phyloP scores from a whole-genome alignment of 2,329 filamentous ascomycete genomes.

The Thelonectria rubi region DNA sequence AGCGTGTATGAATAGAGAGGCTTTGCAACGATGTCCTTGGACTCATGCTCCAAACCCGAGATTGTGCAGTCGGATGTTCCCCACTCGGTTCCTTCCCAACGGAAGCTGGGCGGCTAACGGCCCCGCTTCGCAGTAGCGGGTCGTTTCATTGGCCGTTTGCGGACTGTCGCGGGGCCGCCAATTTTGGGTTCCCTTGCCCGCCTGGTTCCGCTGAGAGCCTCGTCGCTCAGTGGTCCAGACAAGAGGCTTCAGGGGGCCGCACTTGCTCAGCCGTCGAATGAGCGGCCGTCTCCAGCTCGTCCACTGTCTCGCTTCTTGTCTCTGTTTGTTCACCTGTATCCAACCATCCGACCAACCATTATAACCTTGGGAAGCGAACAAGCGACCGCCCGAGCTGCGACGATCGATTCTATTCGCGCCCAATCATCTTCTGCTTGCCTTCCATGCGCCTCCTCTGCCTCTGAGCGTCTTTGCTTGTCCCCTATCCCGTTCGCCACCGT shows the following conservation, averaged over 20 bases:
- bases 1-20: no score
- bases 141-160: conserved; percentile 29
- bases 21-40: no score
- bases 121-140: conserved; percentile 17
- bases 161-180: conserved; percentile 35
- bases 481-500: conserved; percentile 4
- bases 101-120: conserved; percentile 39
- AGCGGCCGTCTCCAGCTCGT: conserved; percentile 28
- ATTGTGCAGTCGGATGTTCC: conserved; percentile 24
- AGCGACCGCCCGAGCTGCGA: conserved; percentile 13
- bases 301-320: conserved; percentile 11
- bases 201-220: conserved; percentile 30
- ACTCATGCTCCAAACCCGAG: no score
- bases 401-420: conserved; percentile 13
- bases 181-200: conserved; percentile 39
- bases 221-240: conserved; percentile 28
- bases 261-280: conserved; percentile 36
- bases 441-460: background rate
- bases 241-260: conserved; percentile 36
- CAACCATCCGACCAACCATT: conserved; percentile 13
- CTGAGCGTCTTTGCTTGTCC: conserved; percentile 4
- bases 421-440: background rate
- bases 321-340: conserved; percentile 6
- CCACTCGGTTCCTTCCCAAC: conserved; percentile 25
- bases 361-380: background rate